These are phyloP conservation scores for Hypoxylon subgilvum DNA, from an alignment of 495 filamentous ascomycete genomes.

Conservation along the genomic window DNA sequence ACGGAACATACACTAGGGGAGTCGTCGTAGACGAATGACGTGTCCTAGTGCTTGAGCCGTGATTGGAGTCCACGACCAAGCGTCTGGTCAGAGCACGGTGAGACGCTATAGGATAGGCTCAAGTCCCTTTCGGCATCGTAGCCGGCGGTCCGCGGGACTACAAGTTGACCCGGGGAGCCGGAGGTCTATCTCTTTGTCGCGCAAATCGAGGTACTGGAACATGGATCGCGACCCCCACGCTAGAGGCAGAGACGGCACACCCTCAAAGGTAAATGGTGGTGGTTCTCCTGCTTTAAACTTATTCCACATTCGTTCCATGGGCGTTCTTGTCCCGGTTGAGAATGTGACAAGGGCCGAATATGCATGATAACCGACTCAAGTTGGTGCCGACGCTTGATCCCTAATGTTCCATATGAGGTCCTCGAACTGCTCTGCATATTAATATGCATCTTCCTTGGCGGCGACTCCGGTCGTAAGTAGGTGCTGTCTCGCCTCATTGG, in stretches of 20 bases:
- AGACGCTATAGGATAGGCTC: conserved; percentile 1
- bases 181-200: conserved; percentile 11
- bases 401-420: conserved; percentile 2
- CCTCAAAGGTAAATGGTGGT: conserved; percentile 11
- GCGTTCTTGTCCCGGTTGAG: conserved; percentile 18
- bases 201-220: not conserved
- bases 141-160: conserved; percentile 27
- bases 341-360: conserved; percentile 38
- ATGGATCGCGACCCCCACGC: conserved; percentile 33
- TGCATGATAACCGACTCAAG: conserved; percentile 11
- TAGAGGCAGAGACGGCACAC: conserved; percentile 1
- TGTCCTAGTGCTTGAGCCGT: conserved; percentile 1
- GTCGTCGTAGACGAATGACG: conserved; percentile 5
- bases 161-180: conserved; percentile 18
- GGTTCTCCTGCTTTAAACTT: conserved; percentile 6
- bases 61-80: conserved; percentile 14
- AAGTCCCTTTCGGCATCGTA: conserved; percentile 17
- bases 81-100: not conserved
- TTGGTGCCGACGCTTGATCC: conserved; percentile 14
- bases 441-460: conserved; percentile 7
- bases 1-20: conserved; percentile 9
- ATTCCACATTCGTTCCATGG: conserved; percentile 23
- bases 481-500: conserved; percentile 11
- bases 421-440: conserved; percentile 4
- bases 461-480: conserved; percentile 1